Evolutionary conservation across 495 filamentous ascomycete species (phyloP), one percentile per base, ranked within the genome.

Genomic region (Glarea lozoyensis): DNA sequence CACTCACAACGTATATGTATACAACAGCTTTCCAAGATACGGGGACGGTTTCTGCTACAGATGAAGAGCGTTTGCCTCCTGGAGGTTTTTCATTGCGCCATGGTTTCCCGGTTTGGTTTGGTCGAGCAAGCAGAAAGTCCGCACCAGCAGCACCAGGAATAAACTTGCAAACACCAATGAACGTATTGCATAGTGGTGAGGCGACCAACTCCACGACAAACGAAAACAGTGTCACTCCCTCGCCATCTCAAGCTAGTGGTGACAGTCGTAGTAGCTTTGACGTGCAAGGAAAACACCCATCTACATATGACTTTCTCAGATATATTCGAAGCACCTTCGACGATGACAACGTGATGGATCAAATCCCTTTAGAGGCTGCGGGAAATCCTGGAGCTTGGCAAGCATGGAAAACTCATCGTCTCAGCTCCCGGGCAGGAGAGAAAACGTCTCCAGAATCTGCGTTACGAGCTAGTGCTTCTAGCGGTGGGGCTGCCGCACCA

Each of bases 71-170:
- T 10, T 63, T 94, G 44, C 83, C 86, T 0, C 88, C 90, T 0
- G 90, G 90, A 3, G 83, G 85, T 0, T 94, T 94, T 60, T 87
- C 81, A 49, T 69, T 97, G 25, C 69, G 84, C 36, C 84, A 95
- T 64, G 90, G 87, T 15, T 96, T 96, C 56, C 86, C 90, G 2
- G 69, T 74, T 42, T 95, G 90, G 89, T 94, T 88, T 62, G 78
- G 77, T 27, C 65, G 59, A 15, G 48, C 48, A 7, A 41, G 40
- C 9, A 20, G 54, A 29, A 40, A 46, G 21, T 43, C 40, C n/a
- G 49, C 45, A 23, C 34, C 44, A 10, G n/a, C 34, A 12, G 16
- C 21, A 19, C 10, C n/a, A 21, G 21, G 31, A 19, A 16, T 18
- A 17, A 36, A 48, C 20, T 20, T 46, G 10, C 45, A 42, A 18